These are phyloP conservation scores for Aspergillus bombycis DNA, from an alignment of 2,329 filamentous ascomycete species.

Conservation along the genomic window DNA sequence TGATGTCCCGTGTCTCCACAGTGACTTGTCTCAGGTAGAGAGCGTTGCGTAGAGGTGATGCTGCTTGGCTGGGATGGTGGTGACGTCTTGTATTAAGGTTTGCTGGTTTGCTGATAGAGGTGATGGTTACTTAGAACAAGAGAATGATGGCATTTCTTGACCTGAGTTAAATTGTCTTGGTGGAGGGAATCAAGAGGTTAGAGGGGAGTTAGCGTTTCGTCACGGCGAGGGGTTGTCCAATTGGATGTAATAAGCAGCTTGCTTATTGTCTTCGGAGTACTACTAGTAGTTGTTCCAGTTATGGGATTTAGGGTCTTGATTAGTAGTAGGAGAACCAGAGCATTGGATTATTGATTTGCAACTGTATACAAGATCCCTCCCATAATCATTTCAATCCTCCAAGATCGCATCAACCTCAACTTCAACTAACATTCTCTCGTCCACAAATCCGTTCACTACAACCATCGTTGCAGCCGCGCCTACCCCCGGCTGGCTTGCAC, in stretches of 20 bases:
- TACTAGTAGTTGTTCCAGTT: too few species aligned
- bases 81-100: background rate
- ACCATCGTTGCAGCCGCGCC: conserved; percentile 43
- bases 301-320: background rate
- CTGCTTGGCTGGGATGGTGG: background rate
- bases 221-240: background rate
- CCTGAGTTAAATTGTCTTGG: background rate
- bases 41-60: background rate
- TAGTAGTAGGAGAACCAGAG: background rate
- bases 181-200: background rate
- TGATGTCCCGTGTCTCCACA: conserved; percentile 12
- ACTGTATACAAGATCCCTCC: background rate
- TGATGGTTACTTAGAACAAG: background rate
- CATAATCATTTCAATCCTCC: conserved; percentile 5
- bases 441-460: conserved; percentile 42
- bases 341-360: background rate
- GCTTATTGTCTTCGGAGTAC: background rate
- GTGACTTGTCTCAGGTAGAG: conserved; percentile 17
- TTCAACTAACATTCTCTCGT: conserved; percentile 43
- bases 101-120: background rate
- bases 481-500: conserved; percentile 24
- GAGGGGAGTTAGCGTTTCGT: background rate
- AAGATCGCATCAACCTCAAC: conserved; percentile 43
- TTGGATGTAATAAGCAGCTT: background rate
- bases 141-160: background rate